These are phyloP conservation scores for Aspergillus steynii DNA, from an alignment of 495 filamentous ascomycete genomes.

Conservation along the genomic window DNA sequence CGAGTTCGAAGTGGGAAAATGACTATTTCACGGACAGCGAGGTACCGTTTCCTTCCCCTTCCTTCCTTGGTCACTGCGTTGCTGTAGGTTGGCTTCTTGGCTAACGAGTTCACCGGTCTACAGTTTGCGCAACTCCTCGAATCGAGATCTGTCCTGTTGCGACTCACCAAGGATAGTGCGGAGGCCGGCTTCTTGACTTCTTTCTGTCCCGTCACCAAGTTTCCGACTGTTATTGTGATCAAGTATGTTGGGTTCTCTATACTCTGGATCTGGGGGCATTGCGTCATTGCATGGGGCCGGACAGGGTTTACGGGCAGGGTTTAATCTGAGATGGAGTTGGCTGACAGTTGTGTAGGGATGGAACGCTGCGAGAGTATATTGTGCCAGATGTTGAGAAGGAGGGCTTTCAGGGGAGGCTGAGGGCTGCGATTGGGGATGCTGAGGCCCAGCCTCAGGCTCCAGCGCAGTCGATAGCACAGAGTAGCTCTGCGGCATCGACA, in stretches of 20 bases:
- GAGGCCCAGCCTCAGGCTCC: neutral
- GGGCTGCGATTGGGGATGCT: conserved; percentile 32
- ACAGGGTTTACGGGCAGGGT: neutral
- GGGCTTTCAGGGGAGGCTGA: conserved; percentile 55
- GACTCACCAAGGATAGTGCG: conserved; percentile 65
- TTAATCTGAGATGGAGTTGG: neutral
- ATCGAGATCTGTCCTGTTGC: conserved; percentile 63
- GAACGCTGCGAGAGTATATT: conserved; percentile 65
- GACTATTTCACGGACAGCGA: conserved; percentile 64
- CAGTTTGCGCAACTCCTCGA: conserved; percentile 51
- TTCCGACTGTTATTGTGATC: conserved; percentile 77
- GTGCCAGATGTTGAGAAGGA: conserved; percentile 56
- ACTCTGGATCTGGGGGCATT: neutral
- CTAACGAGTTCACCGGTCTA: neutral
- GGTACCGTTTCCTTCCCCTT: neutral
- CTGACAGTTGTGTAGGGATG: conserved; percentile 47
- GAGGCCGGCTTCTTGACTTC: conserved; percentile 80
- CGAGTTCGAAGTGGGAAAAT: conserved; percentile 73
- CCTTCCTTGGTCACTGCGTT: too few species aligned
- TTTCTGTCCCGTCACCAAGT: conserved; percentile 71
- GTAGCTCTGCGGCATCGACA: neutral
- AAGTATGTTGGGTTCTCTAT: conserved; percentile 45
- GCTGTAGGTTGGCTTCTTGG: neutral
- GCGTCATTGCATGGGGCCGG: neutral
- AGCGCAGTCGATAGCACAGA: neutral